Percentiles rank a stretch among this genome's conserved stretches.
Conservation (phyloP, 441 rosid species). For the Euphorbia celastroides region DNA sequence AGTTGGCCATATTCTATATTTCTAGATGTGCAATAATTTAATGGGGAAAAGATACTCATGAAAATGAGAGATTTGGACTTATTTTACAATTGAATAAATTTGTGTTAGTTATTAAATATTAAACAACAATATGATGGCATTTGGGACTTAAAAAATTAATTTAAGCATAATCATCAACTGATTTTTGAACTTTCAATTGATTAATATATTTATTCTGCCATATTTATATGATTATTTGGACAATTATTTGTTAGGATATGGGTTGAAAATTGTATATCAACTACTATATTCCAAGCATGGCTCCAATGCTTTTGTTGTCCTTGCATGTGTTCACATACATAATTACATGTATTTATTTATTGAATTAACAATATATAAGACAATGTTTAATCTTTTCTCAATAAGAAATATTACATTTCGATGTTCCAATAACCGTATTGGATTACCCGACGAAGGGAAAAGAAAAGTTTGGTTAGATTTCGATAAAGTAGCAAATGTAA, state of each 20-base stretch:
- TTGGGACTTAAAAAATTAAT: background rate
- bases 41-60: background rate
- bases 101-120: background rate
- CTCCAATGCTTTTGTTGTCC: background rate
- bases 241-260: conserved; percentile 14
- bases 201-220: background rate
- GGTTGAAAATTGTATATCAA: conserved; percentile 17
- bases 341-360: too few relatives aligned
- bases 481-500: too few relatives aligned
- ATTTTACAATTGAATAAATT: background rate
- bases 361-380: too few relatives aligned
- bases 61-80: conserved; percentile 2
- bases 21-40: background rate
- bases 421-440: too few relatives aligned
- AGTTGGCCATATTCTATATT: background rate
- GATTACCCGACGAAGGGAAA: too few relatives aligned
- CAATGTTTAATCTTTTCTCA: too few relatives aligned
- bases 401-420: too few relatives aligned
- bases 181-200: background rate
- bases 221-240: background rate
- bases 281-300: conserved; percentile 15
- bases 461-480: too few relatives aligned
- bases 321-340: background rate
- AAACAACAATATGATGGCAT: background rate
- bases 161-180: background rate